Evolutionary conservation across 192 early-diverging fungal genomes (phyloP).

Genomic region (Phlyctochytrium planicorne): DNA sequence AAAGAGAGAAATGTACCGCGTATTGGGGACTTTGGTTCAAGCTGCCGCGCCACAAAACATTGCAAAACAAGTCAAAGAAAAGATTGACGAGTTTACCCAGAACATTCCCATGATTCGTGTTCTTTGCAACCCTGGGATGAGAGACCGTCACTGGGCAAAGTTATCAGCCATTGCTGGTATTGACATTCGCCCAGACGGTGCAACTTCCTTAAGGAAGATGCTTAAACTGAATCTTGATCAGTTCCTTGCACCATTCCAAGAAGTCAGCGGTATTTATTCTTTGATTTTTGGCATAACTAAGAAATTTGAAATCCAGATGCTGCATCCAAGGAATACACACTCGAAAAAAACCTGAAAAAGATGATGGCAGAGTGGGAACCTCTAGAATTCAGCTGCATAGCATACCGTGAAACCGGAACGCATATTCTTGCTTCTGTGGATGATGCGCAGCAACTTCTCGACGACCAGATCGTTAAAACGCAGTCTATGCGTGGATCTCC

Average conservation of each 20-base stretch:
- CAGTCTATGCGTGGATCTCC: conserved; percentile 69
- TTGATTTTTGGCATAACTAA: not conserved
- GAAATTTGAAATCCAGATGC: conserved; percentile 39
- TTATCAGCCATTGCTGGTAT: conserved; percentile 43
- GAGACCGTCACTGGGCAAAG: conserved; percentile 57
- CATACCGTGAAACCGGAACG: conserved; percentile 63
- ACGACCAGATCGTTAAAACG: conserved; percentile 69
- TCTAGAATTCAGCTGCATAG: conserved; percentile 49
- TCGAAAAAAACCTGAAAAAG: conserved; percentile 65
- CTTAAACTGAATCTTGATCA: conserved; percentile 58
- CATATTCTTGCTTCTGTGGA: conserved; percentile 58
- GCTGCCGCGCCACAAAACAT: conserved; percentile 57
- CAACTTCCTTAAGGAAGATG: conserved; percentile 56
- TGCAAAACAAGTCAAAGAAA: conserved; percentile 61
- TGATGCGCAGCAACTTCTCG: conserved; percentile 61
- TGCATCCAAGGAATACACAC: conserved; percentile 64
- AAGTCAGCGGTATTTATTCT: conserved; percentile 55
- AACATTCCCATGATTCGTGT: conserved; percentile 63
- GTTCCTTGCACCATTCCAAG: conserved; percentile 50
- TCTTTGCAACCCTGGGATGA: conserved; percentile 62
- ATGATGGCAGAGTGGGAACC: conserved; percentile 63
- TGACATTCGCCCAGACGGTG: conserved; percentile 56
- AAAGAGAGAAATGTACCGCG: conserved; percentile 61
- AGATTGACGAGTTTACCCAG: conserved; percentile 61
- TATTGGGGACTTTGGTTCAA: conserved; percentile 53